phyloP scores from a whole-genome alignment of 2,329 filamentous ascomycete genomes.

The Xylariales sp. region DNA sequence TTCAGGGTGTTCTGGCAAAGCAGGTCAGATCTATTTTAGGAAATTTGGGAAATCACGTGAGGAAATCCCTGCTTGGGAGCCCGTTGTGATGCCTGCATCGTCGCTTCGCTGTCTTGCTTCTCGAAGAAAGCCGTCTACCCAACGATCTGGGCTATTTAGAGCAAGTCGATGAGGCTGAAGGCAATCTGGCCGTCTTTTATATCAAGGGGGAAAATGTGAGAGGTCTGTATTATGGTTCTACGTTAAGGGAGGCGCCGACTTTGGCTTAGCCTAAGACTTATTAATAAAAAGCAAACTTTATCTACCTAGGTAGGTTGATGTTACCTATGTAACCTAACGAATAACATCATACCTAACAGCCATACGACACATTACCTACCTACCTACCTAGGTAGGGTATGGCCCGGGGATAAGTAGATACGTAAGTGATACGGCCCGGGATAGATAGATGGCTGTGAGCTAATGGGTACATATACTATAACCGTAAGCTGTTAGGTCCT shows the following conservation, averaged over 20 bases:
- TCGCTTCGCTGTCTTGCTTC: conserved; percentile 16
- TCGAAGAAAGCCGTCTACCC: conserved; percentile 8
- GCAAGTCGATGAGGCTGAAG: not conserved
- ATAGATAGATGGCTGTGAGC: too few relatives aligned
- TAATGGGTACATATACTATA: too few relatives aligned
- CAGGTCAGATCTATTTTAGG: conserved; percentile 39
- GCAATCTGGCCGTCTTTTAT: not conserved
- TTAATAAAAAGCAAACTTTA: conserved; percentile 31
- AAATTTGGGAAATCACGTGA: conserved; percentile 33
- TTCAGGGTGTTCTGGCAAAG: conserved; percentile 33
- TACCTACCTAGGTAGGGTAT: not conserved
- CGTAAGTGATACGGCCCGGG: not conserved
- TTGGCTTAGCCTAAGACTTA: conserved; percentile 20
- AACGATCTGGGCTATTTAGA: not conserved
- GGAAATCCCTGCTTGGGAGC: conserved; percentile 28
- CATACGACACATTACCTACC: not conserved
- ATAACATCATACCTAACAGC: not conserved
- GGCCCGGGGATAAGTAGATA: not conserved
- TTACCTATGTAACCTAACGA: conserved; percentile 8
- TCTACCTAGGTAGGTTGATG: not conserved
- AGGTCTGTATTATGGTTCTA: conserved; percentile 18
- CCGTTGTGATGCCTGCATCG: conserved; percentile 7
- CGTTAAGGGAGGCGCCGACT: conserved; percentile 16
- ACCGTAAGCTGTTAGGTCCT: too few relatives aligned
- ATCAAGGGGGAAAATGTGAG: not conserved